These are phyloP conservation scores for Penicillium macrosclerotiorum DNA, from an alignment of 495 filamentous ascomycete species.

Conservation along the genomic window DNA sequence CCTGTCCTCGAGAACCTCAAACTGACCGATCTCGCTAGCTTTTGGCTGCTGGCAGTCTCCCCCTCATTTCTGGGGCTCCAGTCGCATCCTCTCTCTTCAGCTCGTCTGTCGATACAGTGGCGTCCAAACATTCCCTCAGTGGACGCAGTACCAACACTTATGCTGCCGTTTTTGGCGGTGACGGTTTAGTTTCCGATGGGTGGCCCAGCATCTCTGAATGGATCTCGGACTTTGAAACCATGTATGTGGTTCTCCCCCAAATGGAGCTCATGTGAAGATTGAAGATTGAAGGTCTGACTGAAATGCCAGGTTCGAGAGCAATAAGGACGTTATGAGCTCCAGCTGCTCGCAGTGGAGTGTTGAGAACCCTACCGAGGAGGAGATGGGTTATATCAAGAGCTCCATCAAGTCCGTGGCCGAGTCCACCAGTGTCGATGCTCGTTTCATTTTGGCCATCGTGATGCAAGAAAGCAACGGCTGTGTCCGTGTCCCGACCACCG, in stretches of 20 bases:
- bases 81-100: constrained; percentile 16
- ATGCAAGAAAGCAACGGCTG: constrained; percentile 62
- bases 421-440: constrained; percentile 44
- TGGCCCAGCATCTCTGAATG: constrained; percentile 19
- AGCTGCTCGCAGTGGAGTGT: constrained; percentile 43
- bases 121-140: constrained; percentile 17
- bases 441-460: constrained; percentile 57
- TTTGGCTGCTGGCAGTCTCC: constrained; percentile 34
- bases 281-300: too few species aligned
- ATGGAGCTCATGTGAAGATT: background rate
- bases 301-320: constrained; percentile 39
- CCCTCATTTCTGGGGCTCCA: constrained; percentile 28
- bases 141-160: constrained; percentile 20
- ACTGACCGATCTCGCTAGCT: constrained; percentile 11
- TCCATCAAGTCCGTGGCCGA: constrained; percentile 39
- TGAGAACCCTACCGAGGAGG: constrained; percentile 37
- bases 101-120: constrained; percentile 11
- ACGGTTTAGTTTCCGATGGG: constrained; percentile 18
- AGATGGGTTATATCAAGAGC: constrained; percentile 38
- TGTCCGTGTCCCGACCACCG: constrained; percentile 50
- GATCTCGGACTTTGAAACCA: constrained; percentile 16
- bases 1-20: background rate
- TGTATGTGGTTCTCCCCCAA: constrained; percentile 12
- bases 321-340: constrained; percentile 35
- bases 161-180: constrained; percentile 20